Base-by-base conservation (phyloP, 2,329 filamentous ascomycete genomes). In the Pleoardoris graminearum region DNA sequence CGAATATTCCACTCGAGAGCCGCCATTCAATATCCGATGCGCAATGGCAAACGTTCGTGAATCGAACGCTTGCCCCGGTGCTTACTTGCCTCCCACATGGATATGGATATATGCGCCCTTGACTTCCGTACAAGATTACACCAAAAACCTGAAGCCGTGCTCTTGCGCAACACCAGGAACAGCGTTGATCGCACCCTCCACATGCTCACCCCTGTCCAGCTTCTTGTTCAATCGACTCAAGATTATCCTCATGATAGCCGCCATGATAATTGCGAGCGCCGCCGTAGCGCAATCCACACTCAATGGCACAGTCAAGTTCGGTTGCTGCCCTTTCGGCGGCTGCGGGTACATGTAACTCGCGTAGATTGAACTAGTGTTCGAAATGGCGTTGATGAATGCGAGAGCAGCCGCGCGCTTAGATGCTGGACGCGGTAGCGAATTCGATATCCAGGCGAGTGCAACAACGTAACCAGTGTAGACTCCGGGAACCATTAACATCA, bases 301-400 rank as follows among this genome's bases (percentile, higher is more conserved):
- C 75, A 91, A 86, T 3, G 88, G 86, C 14, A 83, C 75, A 4
- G 82, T 77, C 72, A 66, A 54, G 38, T 71, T 57, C 2, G 69
- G 66, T 55, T 71, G 68, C 23, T 46, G 48, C 7, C 63, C 65
- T 8, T 60, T 60, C 45, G 67, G 66, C 7, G 69, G 69, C 54
- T 82, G 76, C 14, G 82, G 81, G 61, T 89, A 90, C 79, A 89
- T 82, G 62, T 88, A 88, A 50, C 78, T 81, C 0, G 85, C 84
- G 64, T 87, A 91, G 58, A 92, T 91, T 42, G 81, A 85, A 36
- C 83, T 83, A 10, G 80, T 79, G 67, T 92, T 91, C 16, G 81
- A 83, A 8, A 90, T 79, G 2, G 86, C 85, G 66, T 93, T 93
- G 72, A 92, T 90, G 55, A 87, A 85, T 1, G 88, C 89, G 4